Conservation (phyloP, 192 early-diverging fungal species). For the Linderina pennispora region DNA sequence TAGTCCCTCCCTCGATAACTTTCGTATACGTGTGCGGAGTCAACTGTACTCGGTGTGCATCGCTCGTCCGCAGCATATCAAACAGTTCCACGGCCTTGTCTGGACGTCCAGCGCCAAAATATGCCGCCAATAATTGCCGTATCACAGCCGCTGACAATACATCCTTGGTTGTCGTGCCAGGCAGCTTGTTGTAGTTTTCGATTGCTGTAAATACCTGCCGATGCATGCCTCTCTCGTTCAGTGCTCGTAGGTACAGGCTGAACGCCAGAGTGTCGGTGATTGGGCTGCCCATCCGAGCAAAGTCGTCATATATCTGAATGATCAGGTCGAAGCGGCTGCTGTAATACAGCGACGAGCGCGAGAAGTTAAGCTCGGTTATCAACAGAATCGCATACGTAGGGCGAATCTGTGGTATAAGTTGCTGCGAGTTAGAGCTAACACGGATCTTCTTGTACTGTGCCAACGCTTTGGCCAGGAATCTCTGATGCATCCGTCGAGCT, state of each 20-base stretch:
- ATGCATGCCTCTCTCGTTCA: slow-evolving; percentile 24
- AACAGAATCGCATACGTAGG: slow-evolving; percentile 9
- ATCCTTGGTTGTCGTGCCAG: too few species aligned
- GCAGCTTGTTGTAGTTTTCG: neutral
- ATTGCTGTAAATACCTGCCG: slow-evolving; percentile 16
- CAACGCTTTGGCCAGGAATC: too few species aligned
- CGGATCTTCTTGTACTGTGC: slow-evolving; percentile 20
- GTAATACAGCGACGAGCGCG: slow-evolving; percentile 8
- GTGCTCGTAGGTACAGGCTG: slow-evolving; percentile 26
- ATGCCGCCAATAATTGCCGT: slow-evolving; percentile 29
- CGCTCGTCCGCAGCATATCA: neutral
- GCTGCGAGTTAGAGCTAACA: slow-evolving; percentile 1
- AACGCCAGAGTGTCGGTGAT: slow-evolving; percentile 11
- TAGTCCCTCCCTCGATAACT: slow-evolving; percentile 12
- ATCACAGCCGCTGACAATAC: slow-evolving; percentile 1
- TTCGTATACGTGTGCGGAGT: slow-evolving; percentile 26
- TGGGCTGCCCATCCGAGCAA: slow-evolving; percentile 5
- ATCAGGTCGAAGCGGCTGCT: slow-evolving; percentile 16
- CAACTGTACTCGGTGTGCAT: neutral
- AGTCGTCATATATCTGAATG: slow-evolving; percentile 22
- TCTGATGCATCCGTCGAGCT: too few species aligned
- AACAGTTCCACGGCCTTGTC: slow-evolving; percentile 23
- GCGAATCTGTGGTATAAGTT: slow-evolving; percentile 18
- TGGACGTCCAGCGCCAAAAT: slow-evolving; percentile 22
- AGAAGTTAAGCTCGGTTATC: slow-evolving; percentile 26